Percentiles rank a stretch among this genome's conserved stretches.
phyloP scores from a whole-genome alignment of 2,329 filamentous ascomycete species.

The Botrytis cinerea region DNA sequence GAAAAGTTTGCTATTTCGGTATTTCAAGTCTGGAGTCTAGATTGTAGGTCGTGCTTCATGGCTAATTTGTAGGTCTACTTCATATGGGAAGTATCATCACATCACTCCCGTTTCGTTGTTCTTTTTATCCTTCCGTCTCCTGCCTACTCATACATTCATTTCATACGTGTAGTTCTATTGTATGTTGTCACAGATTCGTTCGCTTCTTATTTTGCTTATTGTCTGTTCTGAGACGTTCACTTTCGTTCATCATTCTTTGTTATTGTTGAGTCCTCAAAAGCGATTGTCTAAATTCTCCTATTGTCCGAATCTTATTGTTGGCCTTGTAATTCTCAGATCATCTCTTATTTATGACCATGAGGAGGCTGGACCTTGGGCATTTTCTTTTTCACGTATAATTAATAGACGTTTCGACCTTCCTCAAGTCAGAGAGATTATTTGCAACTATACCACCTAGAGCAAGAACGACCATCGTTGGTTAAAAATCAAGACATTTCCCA shows the following conservation, averaged over 20 bases:
- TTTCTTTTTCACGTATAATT: constrained; percentile 20
- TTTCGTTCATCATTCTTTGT: constrained; percentile 25
- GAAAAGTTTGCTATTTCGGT: constrained; percentile 30
- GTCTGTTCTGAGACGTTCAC: constrained; percentile 28
- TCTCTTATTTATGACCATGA: constrained; percentile 16
- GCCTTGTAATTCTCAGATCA: constrained; percentile 13
- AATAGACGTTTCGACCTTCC: constrained; percentile 19
- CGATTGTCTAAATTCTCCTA: constrained; percentile 20
- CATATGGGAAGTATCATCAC: constrained; percentile 11
- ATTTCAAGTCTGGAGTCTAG: constrained; percentile 20
- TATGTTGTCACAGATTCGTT: constrained; percentile 28
- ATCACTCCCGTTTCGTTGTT: constrained; percentile 33
- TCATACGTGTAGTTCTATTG: constrained; percentile 21
- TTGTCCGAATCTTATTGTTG: constrained; percentile 24
- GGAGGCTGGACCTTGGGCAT: constrained; percentile 15
- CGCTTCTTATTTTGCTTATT: constrained; percentile 10
- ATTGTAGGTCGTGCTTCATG: constrained; percentile 27
- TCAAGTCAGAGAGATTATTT: background rate
- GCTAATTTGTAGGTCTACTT: constrained; percentile 23
- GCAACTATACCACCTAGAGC: background rate
- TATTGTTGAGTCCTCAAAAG: constrained; percentile 28
- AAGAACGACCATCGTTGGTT: constrained; percentile 14
- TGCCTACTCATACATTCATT: constrained; percentile 21
- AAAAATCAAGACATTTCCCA: background rate
- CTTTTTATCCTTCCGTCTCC: constrained; percentile 19